Base-by-base conservation (phyloP, 1,139 yeast species). In the Nakaseomyces uthaithaninus region DNA sequence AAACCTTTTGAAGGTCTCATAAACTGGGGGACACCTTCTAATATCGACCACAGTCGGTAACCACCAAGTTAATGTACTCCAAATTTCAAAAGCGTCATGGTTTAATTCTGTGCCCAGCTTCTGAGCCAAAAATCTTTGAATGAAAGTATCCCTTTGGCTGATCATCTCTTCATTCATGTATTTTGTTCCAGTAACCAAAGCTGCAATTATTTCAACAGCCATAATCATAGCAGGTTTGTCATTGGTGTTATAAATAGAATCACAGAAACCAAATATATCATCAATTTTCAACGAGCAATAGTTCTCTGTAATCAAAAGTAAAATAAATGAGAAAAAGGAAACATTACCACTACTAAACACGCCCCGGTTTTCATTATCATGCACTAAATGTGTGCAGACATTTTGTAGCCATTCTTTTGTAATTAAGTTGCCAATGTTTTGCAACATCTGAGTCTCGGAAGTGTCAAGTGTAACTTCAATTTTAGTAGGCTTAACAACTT, bases 11-110 rank as follows among this genome's bases (percentile, higher is more conserved):
- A 85, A 62, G 20, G 67, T 64, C 18, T 64, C 57, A 14, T 71
- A 63, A 5, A 86, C 58, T 7, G 70, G 66, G 10, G 80, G 77
- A 45, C 77, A 72, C 46, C 95, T 70, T 54, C 95, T 71, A 39
- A 72, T 55, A 59, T 85, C 94, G 25, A 73, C 65, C 50, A 75
- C 75, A 3, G 77, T 60, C 0, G 89, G 83, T 1, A 79, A 55
- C 82, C 87, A 79, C 80, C 87, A 78, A 3, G 82, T 67, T 44
- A 85, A 75, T 0, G 86, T 73, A 37, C 71, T 70, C 97, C 98
- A 91, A 39, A 84, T 77, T 15, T 73, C 75, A 36, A 74, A 64
- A 6, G 81, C 82, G 35, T 89, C 94, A 2, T 89, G 94, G 1
- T 86, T 75, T 44, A 91, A 63, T 42, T 81, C 86, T 30, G 71